Evolutionary conservation across 139 green algal species (phyloP).

Genomic region (Haematococcus lacustris): DNA sequence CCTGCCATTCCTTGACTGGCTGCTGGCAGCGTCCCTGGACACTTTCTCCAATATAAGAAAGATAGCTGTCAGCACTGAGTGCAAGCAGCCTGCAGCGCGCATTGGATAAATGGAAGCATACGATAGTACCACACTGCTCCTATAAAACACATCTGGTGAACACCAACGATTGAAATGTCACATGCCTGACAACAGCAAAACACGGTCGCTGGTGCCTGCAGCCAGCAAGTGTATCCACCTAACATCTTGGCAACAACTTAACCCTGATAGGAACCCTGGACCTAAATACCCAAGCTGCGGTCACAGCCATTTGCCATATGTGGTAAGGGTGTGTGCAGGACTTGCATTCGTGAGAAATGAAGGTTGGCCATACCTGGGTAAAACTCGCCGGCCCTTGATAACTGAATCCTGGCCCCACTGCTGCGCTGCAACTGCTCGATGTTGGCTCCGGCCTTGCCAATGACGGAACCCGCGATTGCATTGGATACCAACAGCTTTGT

Average conservation of each 20-base stretch:
- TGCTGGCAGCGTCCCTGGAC: background rate
- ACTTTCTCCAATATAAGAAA: slow-evolving; percentile 64
- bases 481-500: slow-evolving; percentile 59
- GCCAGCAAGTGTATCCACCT: no score
- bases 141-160: background rate
- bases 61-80: slow-evolving; percentile 56
- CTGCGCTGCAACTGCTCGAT: slow-evolving; percentile 63
- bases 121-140: background rate
- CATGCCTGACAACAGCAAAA: slow-evolving; percentile 67
- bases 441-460: slow-evolving; percentile 36
- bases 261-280: no score
- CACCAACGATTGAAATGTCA: background rate
- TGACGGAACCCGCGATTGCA: slow-evolving; percentile 43
- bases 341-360: background rate
- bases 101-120: background rate
- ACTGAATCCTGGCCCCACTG: slow-evolving; percentile 48
- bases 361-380: slow-evolving; percentile 37
- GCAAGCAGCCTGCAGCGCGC: slow-evolving; percentile 31
- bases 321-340: background rate
- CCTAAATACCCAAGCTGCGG: background rate
- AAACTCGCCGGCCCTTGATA: slow-evolving; percentile 57
- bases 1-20: background rate
- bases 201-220: slow-evolving; percentile 85
- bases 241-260: background rate
- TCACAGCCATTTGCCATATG: background rate